Conservation (phyloP, 148 eudicot genomes). For the Fagopyrum esculentum region DNA sequence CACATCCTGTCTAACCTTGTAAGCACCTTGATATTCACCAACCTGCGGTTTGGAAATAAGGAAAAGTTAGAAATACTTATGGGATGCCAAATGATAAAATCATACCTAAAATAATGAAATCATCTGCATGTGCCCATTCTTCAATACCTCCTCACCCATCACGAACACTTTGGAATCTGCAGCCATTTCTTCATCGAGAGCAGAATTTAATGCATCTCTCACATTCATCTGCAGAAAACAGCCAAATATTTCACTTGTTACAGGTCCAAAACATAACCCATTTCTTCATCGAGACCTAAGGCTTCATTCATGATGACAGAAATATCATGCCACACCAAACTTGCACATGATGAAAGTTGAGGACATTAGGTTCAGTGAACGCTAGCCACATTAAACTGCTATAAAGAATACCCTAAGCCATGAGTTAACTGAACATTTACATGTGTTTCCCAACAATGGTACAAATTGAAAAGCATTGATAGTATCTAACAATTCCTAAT, state of each 20-base stretch:
- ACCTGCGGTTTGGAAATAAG: slow-evolving; percentile 28
- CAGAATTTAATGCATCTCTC: slow-evolving; percentile 75
- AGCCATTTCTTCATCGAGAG: slow-evolving; percentile 83
- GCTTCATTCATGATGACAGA: background rate
- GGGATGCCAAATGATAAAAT: slow-evolving; percentile 6
- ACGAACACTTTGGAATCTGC: slow-evolving; percentile 65
- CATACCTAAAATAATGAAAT: background rate
- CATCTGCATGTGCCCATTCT: background rate
- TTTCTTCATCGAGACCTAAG: background rate
- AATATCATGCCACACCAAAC: background rate
- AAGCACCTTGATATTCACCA: slow-evolving; percentile 71
- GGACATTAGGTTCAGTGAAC: background rate
- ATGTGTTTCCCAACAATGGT: background rate
- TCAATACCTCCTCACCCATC: slow-evolving; percentile 81
- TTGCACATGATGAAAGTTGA: background rate
- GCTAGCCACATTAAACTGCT: too few relatives aligned
- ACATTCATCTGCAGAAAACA: slow-evolving; percentile 47
- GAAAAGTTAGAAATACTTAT: slow-evolving; percentile 9
- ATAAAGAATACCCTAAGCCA: background rate
- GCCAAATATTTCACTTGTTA: background rate
- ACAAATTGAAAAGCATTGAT: background rate
- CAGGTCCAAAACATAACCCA: background rate
- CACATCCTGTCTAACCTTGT: slow-evolving; percentile 40
- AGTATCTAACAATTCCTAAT: background rate
- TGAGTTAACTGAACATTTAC: background rate